Evolutionary conservation across 2,329 filamentous ascomycete species (phyloP).

Genomic region (Chaetothyriales sp.): DNA sequence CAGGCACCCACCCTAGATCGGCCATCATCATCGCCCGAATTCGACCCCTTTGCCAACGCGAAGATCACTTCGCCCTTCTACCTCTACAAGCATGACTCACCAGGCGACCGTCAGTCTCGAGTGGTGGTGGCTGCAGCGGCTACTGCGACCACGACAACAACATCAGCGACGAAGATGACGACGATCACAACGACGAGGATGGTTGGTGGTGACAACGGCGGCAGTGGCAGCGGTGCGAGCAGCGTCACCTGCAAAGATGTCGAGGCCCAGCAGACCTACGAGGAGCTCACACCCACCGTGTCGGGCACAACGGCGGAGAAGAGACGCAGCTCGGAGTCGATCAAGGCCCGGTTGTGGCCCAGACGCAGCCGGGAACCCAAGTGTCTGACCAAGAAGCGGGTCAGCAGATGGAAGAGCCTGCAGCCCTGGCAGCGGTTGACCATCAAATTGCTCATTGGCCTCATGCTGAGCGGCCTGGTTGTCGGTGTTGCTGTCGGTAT

Average conservation of each 20-base stretch:
- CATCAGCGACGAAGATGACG: constrained; percentile 8
- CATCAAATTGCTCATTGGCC: constrained; percentile 26
- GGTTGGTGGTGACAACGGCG: background rate
- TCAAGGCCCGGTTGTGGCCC: background rate
- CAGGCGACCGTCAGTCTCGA: constrained; percentile 15
- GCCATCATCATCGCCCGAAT: constrained; percentile 17
- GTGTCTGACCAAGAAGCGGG: constrained; percentile 20
- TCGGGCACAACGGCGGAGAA: constrained; percentile 12
- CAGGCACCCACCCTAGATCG: background rate
- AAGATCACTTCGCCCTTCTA: constrained; percentile 32
- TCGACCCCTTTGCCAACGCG: constrained; percentile 25
- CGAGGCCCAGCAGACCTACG: constrained; percentile 19
- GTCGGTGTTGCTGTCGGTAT: constrained; percentile 32
- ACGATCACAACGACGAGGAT: background rate
- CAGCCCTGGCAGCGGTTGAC: constrained; percentile 24
- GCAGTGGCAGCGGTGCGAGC: background rate
- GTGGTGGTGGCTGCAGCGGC: background rate
- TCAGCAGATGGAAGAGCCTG: constrained; percentile 19
- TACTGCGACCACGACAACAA: no score
- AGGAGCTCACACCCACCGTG: constrained; percentile 5
- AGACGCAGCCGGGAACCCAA: constrained; percentile 16
- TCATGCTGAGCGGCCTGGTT: constrained; percentile 29
- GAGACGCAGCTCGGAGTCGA: constrained; percentile 7
- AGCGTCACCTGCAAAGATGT: constrained; percentile 19
- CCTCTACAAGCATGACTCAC: constrained; percentile 26